Evolutionary conservation across 768 basidiomycete genomes (phyloP), one percentile per base, ranked within the genome.

Genomic region (Dacryopinax spathularia): DNA sequence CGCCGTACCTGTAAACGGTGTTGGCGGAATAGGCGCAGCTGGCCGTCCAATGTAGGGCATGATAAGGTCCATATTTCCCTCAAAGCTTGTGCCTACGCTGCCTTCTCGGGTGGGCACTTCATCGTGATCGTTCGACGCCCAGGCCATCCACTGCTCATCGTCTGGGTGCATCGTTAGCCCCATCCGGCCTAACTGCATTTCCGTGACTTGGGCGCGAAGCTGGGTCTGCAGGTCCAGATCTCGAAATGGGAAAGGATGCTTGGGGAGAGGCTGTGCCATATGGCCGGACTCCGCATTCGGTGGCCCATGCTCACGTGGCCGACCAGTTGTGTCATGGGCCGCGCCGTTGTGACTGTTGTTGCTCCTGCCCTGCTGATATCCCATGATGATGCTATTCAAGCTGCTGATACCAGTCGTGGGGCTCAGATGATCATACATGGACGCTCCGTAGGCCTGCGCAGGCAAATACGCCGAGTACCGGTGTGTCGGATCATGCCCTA

Each of bases 11-110:
- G 65, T 64, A 20, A 64, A 63, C n/a, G 65, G 65, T 25, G 65
- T 66, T 2, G 65, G 63, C n/a, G 65, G 65, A 25, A 66, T 64
- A 27, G 65, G 65, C 4, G 65, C 65, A n/a, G 44, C 48, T 6
- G 65, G 65, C 3, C 65, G 65, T 34, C 63, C 33, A 39, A 35
- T 59, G 20, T 56, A 63, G 33, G 36, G 36, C 44, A 35, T 63
- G 60, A 56, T 22, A 13, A 29, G 9, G 6, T 56, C 48, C 48
- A 56, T 56, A 20, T 56, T 56, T 3, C 48, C 48, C 29, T 56
- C 48, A 18, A 56, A 56, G 29, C 48, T 56, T 10, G 48, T 9
- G 13, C 10, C 48, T 10, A 56, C 48, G 29, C 48, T 56, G 13
- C 20, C 13, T 20, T 56, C 48, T 10, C 48, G 48, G 10, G 48